Evolutionary conservation across 306 rosid species (phyloP).

Genomic region (Cucurbita argyrosperma): DNA sequence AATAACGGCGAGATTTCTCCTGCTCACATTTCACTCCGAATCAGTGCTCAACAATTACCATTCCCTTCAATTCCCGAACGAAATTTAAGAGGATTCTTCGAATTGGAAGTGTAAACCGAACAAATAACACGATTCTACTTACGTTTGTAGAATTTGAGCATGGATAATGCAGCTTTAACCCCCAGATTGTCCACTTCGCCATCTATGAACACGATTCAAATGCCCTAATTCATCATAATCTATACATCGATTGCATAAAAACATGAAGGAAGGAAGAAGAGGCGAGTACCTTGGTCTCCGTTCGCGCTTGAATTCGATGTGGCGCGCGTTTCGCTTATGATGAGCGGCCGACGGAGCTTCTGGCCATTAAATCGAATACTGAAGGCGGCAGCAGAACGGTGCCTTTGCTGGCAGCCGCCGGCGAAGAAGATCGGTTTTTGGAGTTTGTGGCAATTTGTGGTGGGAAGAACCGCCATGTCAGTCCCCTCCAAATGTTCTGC

Average conservation of each 20-base stretch:
- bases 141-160: conserved; percentile 73
- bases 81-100: not conserved
- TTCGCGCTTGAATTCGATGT: conserved; percentile 27
- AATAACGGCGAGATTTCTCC: conserved; percentile 87
- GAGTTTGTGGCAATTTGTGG: not conserved
- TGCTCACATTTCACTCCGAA: conserved; percentile 8
- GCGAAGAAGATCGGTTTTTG: conserved; percentile 8
- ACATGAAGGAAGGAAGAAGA: not conserved
- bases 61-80: not conserved
- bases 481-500: not conserved
- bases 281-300: conserved; percentile 24
- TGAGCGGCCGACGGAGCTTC: not conserved
- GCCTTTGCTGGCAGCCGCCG: conserved; percentile 2
- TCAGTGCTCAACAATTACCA: not conserved
- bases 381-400: not conserved
- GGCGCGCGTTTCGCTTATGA: conserved; percentile 7
- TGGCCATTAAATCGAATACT: conserved; percentile 5
- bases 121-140: not conserved
- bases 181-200: conserved; percentile 38
- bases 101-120: not conserved
- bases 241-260: not conserved
- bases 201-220: conserved; percentile 11
- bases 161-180: conserved; percentile 46
- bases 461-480: conserved; percentile 24
- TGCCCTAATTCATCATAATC: not conserved